Evolutionary conservation across 2,329 filamentous ascomycete species (phyloP), one percentile per base, ranked within the genome.

Genomic region (Aspergillus niger): DNA sequence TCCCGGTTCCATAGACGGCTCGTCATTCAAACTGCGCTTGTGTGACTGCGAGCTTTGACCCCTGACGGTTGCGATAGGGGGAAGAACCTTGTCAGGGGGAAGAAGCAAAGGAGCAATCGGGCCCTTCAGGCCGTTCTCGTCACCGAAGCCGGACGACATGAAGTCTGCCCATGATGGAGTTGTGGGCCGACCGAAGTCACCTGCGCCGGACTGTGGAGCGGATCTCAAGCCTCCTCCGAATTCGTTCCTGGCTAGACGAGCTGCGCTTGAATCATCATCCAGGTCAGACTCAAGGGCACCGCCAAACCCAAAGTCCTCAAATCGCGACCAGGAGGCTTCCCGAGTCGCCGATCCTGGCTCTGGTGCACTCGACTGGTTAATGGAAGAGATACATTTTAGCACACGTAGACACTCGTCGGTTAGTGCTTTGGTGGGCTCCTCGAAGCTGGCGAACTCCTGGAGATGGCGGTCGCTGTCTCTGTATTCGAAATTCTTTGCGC

Each of bases 131-230:
- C 83, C 84, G 61, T 89, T 88, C 61, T 88, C 85, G 66, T 97
- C 92, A 22, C 90, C 83, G 71, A 99, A 99, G 1, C 95, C 95
- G 44, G 92, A 92, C 1, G 92, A 97, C 60, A 99, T 83, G 74
- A 99, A 99, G 74, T 99, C 95, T 3, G 95, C 95, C 95, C 95
- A 99, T 0, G 95, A 98, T 1, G 95, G 95, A 0, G 95, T 99
- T 0, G 92, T 98, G 1, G 95, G 95, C 60, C 95, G 86, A 38
- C 86, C 92, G 49, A 90, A 77, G 60, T 89, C 86, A 47, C 83
- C 83, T n/a, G 77, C 83, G 55, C 85, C 85, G 8, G 91, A 91
- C 5, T 85, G 84, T 15, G 92, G 87, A 5, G 86, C 86, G 13
- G 84, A 85, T 59, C 87, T 83, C 39, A 96, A 75, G 20, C 85